Conservation (phyloP, 2,329 filamentous ascomycete species). For the Rutstroemia sp. region DNA sequence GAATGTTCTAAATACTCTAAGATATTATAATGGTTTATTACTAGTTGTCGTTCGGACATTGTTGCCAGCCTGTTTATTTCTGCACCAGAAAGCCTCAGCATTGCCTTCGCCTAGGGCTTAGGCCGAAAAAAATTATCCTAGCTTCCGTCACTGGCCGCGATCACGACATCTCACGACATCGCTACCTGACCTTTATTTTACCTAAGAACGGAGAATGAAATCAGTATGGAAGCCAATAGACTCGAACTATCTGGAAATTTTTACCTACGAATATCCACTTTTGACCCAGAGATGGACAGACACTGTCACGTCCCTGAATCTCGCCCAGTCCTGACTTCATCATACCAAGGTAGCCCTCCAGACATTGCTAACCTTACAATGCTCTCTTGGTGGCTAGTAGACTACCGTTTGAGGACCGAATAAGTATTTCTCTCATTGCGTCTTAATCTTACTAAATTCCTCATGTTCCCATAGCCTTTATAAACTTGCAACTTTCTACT, state of each 20-base stretch:
- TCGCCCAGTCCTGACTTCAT: not conserved
- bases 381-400: not conserved
- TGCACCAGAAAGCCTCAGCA: no score
- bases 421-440: not conserved
- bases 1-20: no score
- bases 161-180: not conserved
- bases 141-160: not conserved
- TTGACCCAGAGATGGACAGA: not conserved
- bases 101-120: no score
- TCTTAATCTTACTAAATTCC: not conserved
- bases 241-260: not conserved
- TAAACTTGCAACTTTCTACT: not conserved
- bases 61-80: no score
- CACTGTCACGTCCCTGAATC: not conserved
- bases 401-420: not conserved
- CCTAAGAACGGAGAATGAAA: not conserved
- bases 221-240: not conserved
- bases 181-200: not conserved
- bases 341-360: not conserved
- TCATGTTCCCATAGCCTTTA: not conserved
- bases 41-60: no score
- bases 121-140: no score
- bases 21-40: no score
- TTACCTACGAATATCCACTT: not conserved
- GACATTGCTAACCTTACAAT: not conserved